phyloP scores from a whole-genome alignment of 345 rosid genomes.

The Rhodamnia rubescens region DNA sequence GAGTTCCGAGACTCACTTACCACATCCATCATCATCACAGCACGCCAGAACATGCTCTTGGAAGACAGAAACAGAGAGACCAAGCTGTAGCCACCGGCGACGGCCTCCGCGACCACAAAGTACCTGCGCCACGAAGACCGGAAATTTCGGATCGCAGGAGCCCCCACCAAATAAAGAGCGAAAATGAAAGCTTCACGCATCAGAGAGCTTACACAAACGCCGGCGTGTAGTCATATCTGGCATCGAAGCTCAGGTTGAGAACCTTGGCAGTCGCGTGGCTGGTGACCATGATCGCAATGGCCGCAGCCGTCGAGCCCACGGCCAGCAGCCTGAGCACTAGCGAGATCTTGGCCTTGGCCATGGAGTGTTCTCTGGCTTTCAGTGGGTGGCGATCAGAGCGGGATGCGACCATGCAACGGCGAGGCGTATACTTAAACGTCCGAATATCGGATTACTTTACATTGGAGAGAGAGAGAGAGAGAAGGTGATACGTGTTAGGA shows the following conservation, averaged over 20 bases:
- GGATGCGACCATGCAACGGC: fast-evolving
- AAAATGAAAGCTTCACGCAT: background rate
- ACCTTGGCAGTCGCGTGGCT: slow-evolving; percentile 35
- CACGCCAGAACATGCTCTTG: slow-evolving; percentile 10
- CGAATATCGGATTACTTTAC: background rate
- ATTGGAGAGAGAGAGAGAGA: background rate
- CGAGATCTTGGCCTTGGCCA: slow-evolving; percentile 7
- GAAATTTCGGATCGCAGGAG: background rate
- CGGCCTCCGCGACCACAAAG: slow-evolving; percentile 39
- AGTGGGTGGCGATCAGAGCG: background rate
- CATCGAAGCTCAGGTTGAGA: slow-evolving; percentile 41
- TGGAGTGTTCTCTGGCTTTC: background rate
- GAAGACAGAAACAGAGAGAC: slow-evolving; percentile 17
- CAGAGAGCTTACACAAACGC: slow-evolving; percentile 29
- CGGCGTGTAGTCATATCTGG: slow-evolving; percentile 34
- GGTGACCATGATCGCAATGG: slow-evolving; percentile 30
- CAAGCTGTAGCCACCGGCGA: slow-evolving; percentile 27
- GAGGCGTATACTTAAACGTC: background rate
- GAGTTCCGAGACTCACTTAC: slow-evolving; percentile 4
- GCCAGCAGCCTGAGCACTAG: slow-evolving; percentile 30
- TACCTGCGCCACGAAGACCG: slow-evolving; percentile 15
- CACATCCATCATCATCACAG: slow-evolving; percentile 27
- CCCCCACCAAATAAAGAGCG: background rate
- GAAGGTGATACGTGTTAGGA: background rate
- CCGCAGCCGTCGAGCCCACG: slow-evolving; percentile 23